Evolutionary conservation across 306 rosid species (phyloP).

Genomic region (Cucumis sativus): DNA sequence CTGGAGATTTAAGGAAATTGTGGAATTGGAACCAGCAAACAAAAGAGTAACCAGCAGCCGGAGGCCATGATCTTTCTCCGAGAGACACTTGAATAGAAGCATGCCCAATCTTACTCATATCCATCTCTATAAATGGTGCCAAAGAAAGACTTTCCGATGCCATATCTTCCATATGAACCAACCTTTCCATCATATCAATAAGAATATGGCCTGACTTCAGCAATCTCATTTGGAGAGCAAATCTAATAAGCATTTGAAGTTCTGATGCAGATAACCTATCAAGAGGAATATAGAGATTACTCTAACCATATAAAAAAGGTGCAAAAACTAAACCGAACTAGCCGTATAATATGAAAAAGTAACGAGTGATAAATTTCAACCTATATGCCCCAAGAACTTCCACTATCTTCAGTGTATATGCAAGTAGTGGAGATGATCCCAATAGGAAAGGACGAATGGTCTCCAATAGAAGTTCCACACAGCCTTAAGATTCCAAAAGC

Average conservation of each 20-base stretch:
- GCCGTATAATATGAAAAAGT: conserved; percentile 6
- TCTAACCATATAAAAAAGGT: conserved; percentile 8
- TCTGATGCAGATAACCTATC: conserved; percentile 80
- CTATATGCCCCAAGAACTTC: conserved; percentile 96
- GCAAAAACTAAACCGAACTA: conserved; percentile 1
- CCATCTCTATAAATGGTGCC: conserved; percentile 94
- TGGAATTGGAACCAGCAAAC: conserved; percentile 95
- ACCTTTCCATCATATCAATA: conserved; percentile 85
- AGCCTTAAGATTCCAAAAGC: conserved; percentile 39
- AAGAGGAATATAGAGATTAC: conserved; percentile 17
- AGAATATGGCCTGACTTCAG: conserved; percentile 67
- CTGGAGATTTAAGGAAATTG: conserved; percentile 58
- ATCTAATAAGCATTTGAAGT: conserved; percentile 63
- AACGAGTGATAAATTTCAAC: conserved; percentile 26
- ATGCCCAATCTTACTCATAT: conserved; percentile 88
- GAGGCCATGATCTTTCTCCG: conserved; percentile 99
- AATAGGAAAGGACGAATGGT: conserved; percentile 78
- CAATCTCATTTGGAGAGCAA: conserved; percentile 69
- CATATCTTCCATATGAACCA: conserved; percentile 69
- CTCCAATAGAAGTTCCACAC: conserved; percentile 87
- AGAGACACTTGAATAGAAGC: conserved; percentile 96
- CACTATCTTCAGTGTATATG: conserved; percentile 72
- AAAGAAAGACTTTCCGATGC: conserved; percentile 66
- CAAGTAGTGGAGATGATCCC: conserved; percentile 77
- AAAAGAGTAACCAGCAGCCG: conserved; percentile 99